Conservation (phyloP, 2,329 filamentous ascomycete genomes). For the Pyrenochaeta sp. region DNA sequence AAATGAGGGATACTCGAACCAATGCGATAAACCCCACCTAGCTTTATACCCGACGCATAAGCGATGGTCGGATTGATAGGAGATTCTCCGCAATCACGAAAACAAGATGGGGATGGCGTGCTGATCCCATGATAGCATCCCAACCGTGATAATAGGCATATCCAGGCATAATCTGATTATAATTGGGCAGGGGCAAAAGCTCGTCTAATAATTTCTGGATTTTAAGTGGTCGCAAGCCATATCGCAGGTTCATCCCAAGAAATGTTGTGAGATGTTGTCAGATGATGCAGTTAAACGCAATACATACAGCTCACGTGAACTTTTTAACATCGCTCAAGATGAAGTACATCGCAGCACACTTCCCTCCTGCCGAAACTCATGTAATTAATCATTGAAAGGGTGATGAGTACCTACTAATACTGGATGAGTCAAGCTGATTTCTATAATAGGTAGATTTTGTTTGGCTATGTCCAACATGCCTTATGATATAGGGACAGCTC, state of each 20-base stretch:
- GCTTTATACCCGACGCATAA: not conserved
- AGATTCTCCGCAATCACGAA: not conserved
- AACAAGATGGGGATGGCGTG: not conserved
- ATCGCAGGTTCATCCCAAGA: not conserved
- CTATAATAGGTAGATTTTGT: no score
- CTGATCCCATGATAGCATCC: not conserved
- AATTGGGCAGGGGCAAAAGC: not conserved
- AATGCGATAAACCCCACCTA: not conserved
- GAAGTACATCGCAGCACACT: no score
- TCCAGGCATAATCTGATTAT: not conserved
- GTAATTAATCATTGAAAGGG: no score
- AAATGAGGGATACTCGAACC: not conserved
- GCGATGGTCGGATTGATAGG: not conserved
- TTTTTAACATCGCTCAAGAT: no score
- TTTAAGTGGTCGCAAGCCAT: not conserved
- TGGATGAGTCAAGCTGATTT: no score
- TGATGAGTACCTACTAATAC: no score
- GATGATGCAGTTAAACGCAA: not conserved
- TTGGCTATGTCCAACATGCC: no score
- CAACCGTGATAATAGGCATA: not conserved
- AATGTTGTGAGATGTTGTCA: not conserved
- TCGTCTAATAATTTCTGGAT: not conserved
- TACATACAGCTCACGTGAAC: no score
- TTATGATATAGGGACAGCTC: no score
- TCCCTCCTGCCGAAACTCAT: no score